Conservation (phyloP, 75 land plant genomes). For the Azolla pinnata region DNA sequence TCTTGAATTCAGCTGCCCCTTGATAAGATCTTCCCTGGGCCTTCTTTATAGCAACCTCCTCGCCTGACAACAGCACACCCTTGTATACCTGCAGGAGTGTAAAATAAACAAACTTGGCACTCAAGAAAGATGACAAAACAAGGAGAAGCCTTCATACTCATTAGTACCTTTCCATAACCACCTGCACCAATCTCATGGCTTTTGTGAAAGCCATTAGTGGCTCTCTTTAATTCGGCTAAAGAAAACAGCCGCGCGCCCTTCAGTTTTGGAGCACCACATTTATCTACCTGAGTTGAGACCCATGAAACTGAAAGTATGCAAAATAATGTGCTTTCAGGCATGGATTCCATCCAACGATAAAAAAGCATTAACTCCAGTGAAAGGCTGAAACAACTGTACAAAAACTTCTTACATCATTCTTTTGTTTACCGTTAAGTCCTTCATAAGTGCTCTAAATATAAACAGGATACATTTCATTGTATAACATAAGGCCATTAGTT, state of each 20-base stretch:
- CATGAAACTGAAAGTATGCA: slow-evolving; percentile 30
- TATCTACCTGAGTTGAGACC: slow-evolving; percentile 24
- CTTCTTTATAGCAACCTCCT: slow-evolving; percentile 74
- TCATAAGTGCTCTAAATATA: too few species aligned
- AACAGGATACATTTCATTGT: too few species aligned
- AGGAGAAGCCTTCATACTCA: too few species aligned
- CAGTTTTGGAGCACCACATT: slow-evolving; percentile 21
- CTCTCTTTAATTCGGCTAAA: slow-evolving; percentile 21
- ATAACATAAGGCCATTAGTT: too few species aligned
- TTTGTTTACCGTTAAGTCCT: too few species aligned
- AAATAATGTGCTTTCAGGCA: too few species aligned
- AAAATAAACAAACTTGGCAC: too few species aligned
- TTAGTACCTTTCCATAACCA: slow-evolving; percentile 30
- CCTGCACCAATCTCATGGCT: slow-evolving; percentile 28
- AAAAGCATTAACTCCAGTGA: too few species aligned
- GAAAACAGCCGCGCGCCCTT: slow-evolving; percentile 22
- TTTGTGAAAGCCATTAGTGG: slow-evolving; percentile 13
- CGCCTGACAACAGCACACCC: slow-evolving; percentile 42
- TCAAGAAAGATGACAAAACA: too few species aligned
- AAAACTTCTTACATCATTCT: too few species aligned
- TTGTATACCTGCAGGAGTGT: slow-evolving; percentile 49
- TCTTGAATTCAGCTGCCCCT: slow-evolving; percentile 73
- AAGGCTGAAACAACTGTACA: too few species aligned
- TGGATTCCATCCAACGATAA: too few species aligned
- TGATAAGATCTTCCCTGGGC: slow-evolving; percentile 70